Percentiles rank a stretch among this genome's conserved stretches.
phyloP scores from a whole-genome alignment of 1,284 basidiomycete species.

The Caloboletus firmus region DNA sequence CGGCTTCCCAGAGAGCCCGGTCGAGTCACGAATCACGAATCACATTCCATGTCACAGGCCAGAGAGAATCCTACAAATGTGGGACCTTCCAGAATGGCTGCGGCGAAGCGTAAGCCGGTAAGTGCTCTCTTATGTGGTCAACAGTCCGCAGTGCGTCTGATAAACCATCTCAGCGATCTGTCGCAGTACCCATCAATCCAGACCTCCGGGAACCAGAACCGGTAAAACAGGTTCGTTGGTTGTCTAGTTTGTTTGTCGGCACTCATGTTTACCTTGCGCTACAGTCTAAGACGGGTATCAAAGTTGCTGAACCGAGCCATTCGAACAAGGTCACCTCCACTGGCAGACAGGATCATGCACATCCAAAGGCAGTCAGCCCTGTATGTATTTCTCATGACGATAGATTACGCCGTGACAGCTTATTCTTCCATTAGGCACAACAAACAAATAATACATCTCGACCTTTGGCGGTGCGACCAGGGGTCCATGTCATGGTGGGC shows the following conservation, averaged over 20 bases:
- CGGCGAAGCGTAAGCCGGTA: no score
- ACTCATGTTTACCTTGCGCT: neutral
- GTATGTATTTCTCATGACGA: neutral
- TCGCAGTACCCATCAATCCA: no score
- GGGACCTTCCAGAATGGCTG: neutral
- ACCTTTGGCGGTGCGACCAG: neutral
- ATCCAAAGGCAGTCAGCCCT: neutral
- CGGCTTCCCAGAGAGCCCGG: no score
- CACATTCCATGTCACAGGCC: no score
- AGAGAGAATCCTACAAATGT: neutral
- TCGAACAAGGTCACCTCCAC: neutral
- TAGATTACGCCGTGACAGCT: no score
- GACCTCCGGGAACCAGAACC: no score
- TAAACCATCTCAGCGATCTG: no score
- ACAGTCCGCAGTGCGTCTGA: no score
- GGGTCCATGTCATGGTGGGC: neutral
- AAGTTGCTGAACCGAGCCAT: no score
- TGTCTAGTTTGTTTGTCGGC: neutral
- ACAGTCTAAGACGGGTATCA: neutral
- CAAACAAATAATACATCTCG: neutral
- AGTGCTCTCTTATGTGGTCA: no score
- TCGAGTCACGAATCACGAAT: no score
- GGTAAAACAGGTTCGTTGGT: no score
- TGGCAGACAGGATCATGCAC: neutral
- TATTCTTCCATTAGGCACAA: neutral